Evolutionary conservation across 176 grass and related monocot genomes (phyloP).

Genomic region (Leersia perrieri): DNA sequence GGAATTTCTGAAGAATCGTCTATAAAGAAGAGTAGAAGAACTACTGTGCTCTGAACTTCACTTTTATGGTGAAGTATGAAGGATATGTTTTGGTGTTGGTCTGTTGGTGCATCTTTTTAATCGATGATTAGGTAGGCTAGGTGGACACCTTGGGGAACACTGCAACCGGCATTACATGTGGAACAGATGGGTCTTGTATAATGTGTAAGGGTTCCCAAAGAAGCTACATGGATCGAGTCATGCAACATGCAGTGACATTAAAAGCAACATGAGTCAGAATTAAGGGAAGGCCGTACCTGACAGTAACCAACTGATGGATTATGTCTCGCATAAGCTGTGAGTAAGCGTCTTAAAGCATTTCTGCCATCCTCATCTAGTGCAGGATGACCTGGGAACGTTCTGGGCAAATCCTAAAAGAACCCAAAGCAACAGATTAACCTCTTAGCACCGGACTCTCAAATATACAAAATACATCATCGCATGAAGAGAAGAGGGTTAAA

Average conservation of each 20-base stretch:
- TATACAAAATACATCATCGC: conserved; percentile 15
- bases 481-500: conserved; percentile 14
- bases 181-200: conserved; percentile 1
- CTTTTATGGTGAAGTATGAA: background rate
- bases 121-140: background rate
- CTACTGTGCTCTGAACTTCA: background rate
- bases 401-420: conserved; percentile 79
- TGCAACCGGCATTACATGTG: background rate
- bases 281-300: conserved; percentile 58
- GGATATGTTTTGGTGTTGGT: background rate
- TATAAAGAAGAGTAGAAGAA: background rate
- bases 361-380: conserved; percentile 89
- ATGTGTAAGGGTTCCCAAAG: background rate
- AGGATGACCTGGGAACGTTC: conserved; percentile 99
- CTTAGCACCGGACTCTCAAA: conserved; percentile 17
- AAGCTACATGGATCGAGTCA: background rate
- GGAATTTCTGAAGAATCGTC: background rate
- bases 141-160: background rate
- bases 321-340: conserved; percentile 96
- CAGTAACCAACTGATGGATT: conserved; percentile 99
- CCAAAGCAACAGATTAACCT: conserved; percentile 20
- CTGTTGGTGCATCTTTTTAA: background rate
- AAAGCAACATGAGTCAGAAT: background rate
- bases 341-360: conserved; percentile 95
- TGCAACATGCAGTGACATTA: background rate